These are phyloP conservation scores for Tolypocladium tropicale DNA, from an alignment of 2,329 filamentous ascomycete species.

Conservation along the genomic window DNA sequence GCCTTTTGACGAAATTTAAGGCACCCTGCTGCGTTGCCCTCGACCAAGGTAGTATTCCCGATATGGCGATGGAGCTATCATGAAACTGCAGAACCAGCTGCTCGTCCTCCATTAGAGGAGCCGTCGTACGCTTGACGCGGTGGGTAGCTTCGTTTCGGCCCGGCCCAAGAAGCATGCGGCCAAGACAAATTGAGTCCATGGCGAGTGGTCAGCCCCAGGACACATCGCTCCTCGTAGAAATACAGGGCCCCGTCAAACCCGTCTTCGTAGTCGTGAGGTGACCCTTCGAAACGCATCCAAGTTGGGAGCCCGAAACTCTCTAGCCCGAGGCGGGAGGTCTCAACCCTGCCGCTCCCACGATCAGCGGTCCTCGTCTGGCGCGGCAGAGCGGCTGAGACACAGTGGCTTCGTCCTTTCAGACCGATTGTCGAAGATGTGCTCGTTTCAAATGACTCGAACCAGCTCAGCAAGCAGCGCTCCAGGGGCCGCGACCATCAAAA, in stretches of 20 bases:
- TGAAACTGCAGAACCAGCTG: neutral
- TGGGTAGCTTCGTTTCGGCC: neutral
- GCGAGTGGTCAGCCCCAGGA: neutral
- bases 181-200: neutral
- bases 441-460: neutral
- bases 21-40: neutral
- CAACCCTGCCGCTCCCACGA: neutral
- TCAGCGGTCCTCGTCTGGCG: neutral
- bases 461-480: neutral
- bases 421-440: neutral
- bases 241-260: neutral
- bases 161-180: neutral
- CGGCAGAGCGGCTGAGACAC: neutral
- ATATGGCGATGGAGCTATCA: neutral
- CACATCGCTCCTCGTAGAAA: neutral
- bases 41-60: too few species aligned
- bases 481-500: neutral
- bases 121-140: neutral
- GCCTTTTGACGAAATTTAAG: neutral
- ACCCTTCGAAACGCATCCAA: neutral
- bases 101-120: neutral
- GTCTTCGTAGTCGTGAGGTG: neutral
- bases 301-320: neutral
- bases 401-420: neutral
- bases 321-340: neutral